Conservation (phyloP, 2,329 filamentous ascomycete genomes). For the Arthrobotrys iridis region DNA sequence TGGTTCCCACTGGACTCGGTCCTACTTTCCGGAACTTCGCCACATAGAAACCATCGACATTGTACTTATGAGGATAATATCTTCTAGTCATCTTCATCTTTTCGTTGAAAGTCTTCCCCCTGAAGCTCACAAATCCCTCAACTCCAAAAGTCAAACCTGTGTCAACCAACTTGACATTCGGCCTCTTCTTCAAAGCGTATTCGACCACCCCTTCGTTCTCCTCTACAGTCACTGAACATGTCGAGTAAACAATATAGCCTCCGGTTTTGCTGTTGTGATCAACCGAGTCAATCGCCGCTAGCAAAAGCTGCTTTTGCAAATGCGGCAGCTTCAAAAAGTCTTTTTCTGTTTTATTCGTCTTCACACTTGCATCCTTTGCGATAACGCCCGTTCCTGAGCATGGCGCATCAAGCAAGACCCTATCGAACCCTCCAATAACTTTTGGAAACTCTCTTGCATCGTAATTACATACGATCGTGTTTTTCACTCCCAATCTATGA, state of each 20-base stretch:
- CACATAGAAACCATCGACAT: constrained; percentile 98
- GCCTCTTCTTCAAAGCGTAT: constrained; percentile 88
- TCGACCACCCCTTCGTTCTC: constrained; percentile 94
- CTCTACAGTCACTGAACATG: constrained; percentile 91
- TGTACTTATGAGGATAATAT: constrained; percentile 91
- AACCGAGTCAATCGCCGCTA: constrained; percentile 93
- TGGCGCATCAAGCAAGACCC: constrained; percentile 91
- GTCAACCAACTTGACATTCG: constrained; percentile 92
- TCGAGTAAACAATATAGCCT: constrained; percentile 95
- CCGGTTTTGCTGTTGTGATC: constrained; percentile 92
- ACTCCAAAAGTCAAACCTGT: constrained; percentile 90
- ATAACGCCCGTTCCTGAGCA: constrained; percentile 98
- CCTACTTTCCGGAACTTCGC: constrained; percentile 95
- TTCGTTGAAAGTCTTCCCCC: constrained; percentile 89
- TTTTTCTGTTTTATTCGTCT: constrained; percentile 96
- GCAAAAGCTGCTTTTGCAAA: constrained; percentile 90
- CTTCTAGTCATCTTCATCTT: constrained; percentile 82
- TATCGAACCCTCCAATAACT: constrained; percentile 94
- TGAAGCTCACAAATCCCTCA: constrained; percentile 89
- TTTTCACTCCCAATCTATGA: constrained; percentile 90
- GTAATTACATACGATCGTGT: constrained; percentile 94
- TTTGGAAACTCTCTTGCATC: constrained; percentile 93
- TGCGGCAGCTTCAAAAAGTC: constrained; percentile 95
- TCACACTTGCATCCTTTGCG: constrained; percentile 93
- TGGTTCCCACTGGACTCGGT: constrained; percentile 73